phyloP scores from a whole-genome alignment of 2,329 filamentous ascomycete genomes.

The Aspergillus sp. region DNA sequence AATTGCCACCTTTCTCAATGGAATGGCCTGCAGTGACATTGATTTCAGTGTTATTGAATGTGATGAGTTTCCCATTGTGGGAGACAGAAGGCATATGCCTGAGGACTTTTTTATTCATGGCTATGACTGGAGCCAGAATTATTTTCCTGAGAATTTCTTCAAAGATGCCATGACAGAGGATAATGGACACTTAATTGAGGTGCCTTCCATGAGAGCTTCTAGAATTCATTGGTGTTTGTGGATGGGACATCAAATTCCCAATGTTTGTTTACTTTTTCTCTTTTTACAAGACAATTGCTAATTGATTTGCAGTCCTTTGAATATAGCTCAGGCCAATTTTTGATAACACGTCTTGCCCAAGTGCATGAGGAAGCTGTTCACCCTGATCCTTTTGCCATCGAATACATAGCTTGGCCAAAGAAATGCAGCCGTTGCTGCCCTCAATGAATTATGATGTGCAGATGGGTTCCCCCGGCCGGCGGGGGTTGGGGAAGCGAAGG shows the following conservation, averaged over 20 bases:
- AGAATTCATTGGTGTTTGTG: not conserved
- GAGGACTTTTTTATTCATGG: slow-evolving; percentile 54
- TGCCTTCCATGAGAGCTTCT: not conserved
- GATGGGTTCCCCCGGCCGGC: too few species aligned
- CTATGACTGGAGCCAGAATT: slow-evolving; percentile 43
- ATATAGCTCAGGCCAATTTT: too few species aligned
- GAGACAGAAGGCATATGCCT: slow-evolving; percentile 42
- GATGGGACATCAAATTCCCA: not conserved
- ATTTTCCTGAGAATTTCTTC: slow-evolving; percentile 47
- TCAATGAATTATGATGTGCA: too few species aligned
- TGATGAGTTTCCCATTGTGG: slow-evolving; percentile 35
- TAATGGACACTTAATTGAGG: not conserved
- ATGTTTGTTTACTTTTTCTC: slow-evolving; percentile 1
- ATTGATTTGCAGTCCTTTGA: too few species aligned
- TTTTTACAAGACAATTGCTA: too few species aligned
- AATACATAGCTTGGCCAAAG: too few species aligned
- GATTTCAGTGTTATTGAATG: slow-evolving; percentile 29
- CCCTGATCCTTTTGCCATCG: too few species aligned
- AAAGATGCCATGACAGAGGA: slow-evolving; percentile 14
- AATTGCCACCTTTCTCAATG: slow-evolving; percentile 47
- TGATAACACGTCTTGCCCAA: too few species aligned
- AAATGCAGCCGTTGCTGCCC: too few species aligned
- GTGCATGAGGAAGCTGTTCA: too few species aligned
- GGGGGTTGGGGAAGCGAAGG: too few species aligned
- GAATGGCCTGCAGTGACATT: slow-evolving; percentile 36